Evolutionary conservation across 2,329 filamentous ascomycete species (phyloP), one percentile per base, ranked within the genome.

Genomic region (Magnaporthiopsis rhizophila): DNA sequence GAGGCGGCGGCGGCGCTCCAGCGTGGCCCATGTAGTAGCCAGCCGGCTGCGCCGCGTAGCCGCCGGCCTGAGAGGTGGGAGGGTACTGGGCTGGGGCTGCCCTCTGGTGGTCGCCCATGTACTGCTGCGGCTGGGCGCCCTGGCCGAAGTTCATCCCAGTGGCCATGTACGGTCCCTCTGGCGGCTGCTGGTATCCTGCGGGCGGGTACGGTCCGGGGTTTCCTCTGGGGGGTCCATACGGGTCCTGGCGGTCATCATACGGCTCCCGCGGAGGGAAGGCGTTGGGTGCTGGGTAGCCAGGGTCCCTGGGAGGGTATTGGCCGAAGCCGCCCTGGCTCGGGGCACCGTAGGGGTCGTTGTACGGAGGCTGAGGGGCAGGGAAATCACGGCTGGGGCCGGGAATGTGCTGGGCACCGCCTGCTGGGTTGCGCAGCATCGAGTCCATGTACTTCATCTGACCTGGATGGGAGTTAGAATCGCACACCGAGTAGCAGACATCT

Each of bases 381-480:
- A 83, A 83, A 15, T 60, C 59, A 60, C 59, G 59, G 72, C 79
- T 80, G 53, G 77, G 77, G 65, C 79, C 79, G 61, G 77, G 77
- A 64, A 78, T 80, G 71, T 76, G 68, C 65, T 67, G 26, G 63
- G 65, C 32, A 67, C 66, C 24, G 50, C 26, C 32, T 64, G 59
- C 32, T 64, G 65, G 58, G 64, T 63, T 36, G 59, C 62, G 61
- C 64, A 64, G 62, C 58, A 58, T 78, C 67, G 82, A 84, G 72
- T 83, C 80, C 74, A 81, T 81, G 72, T 84, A 84, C 74, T 82
- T 53, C 38, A 62, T 56, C 61, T 62, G 81, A 72, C 79, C 83
- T 86, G 78, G 72, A 74, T 79, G 79, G 73, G 80, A 82, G 83
- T 86, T 85, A 86, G 83, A 85, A 76, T 74, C 77, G 80, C 79